Evolutionary conservation across 768 basidiomycete genomes (phyloP).

Genomic region (Pholiota molesta): DNA sequence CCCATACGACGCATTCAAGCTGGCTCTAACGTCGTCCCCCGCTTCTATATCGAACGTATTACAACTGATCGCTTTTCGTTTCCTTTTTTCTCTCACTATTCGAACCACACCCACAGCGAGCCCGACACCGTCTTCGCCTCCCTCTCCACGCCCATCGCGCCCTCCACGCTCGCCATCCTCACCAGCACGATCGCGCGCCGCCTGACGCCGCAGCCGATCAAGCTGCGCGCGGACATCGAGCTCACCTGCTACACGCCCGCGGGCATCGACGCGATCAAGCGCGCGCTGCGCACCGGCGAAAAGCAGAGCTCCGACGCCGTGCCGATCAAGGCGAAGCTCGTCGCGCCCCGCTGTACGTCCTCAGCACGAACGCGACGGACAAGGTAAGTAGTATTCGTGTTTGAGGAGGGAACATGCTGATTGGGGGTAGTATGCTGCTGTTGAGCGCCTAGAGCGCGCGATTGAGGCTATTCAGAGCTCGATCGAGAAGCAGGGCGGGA

Average conservation of each 20-base stretch:
- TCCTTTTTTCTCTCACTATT: not conserved
- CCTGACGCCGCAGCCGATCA: slow-evolving; percentile 97
- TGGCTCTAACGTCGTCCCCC: slow-evolving; percentile 80
- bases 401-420: no score
- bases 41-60: not conserved
- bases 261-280: slow-evolving; percentile 96
- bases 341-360: slow-evolving; percentile 96
- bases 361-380: slow-evolving; percentile 96
- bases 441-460: slow-evolving; percentile 91
- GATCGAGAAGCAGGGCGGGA: slow-evolving; percentile 86
- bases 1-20: slow-evolving; percentile 97
- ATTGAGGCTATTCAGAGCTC: slow-evolving; percentile 87
- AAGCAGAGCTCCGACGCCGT: slow-evolving; percentile 85
- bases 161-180: slow-evolving; percentile 64
- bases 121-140: slow-evolving; percentile 79
- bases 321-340: slow-evolving; percentile 95
- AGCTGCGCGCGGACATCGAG: slow-evolving; percentile 97
- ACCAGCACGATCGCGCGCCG: slow-evolving; percentile 89
- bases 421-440: slow-evolving; percentile 68
- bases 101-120: slow-evolving; percentile 32
- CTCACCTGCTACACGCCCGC: slow-evolving; percentile 94
- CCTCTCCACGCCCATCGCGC: slow-evolving; percentile 58
- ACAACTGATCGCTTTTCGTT: no score
- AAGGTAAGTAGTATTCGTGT: slow-evolving; percentile 54
- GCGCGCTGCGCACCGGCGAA: slow-evolving; percentile 88